Percentiles rank a stretch among this genome's conserved stretches.
These are phyloP conservation scores for Neoascochyta sp. DNA, from an alignment of 2,329 filamentous ascomycete species.

Conservation along the genomic window DNA sequence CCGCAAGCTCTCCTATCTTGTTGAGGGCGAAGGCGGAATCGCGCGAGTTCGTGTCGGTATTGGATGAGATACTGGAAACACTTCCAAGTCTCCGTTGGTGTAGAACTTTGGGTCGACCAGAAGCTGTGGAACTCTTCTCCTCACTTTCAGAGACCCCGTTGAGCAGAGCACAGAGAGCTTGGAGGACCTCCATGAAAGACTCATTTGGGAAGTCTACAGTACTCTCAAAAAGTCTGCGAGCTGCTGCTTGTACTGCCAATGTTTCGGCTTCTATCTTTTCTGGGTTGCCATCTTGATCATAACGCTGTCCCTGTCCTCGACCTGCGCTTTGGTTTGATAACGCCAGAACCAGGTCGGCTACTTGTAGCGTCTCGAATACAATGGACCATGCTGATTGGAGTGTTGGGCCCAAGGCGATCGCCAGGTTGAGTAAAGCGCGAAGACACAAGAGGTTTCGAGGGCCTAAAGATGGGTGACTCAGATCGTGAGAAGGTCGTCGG, in stretches of 20 bases:
- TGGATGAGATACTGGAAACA: slow-evolving; percentile 41
- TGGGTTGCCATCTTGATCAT: slow-evolving; percentile 16
- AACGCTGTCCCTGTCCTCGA: slow-evolving; percentile 13
- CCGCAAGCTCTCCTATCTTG: slow-evolving; percentile 46
- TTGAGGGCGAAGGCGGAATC: slow-evolving; percentile 49
- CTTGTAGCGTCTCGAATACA: slow-evolving; percentile 84
- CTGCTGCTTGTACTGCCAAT: slow-evolving; percentile 82
- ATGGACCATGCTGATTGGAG: slow-evolving; percentile 84
- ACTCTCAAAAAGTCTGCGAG: slow-evolving; percentile 82
- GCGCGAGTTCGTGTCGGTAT: slow-evolving; percentile 39
- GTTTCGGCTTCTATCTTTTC: slow-evolving; percentile 67
- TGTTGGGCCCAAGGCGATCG: slow-evolving; percentile 88
- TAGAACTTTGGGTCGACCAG: slow-evolving; percentile 25
- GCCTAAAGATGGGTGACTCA: slow-evolving; percentile 56
- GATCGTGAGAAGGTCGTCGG: slow-evolving; percentile 56
- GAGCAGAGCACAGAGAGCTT: slow-evolving; percentile 70
- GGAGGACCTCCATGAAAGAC: slow-evolving; percentile 73
- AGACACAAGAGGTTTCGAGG: slow-evolving; percentile 88
- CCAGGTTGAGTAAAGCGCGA: slow-evolving; percentile 86
- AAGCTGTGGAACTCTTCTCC: slow-evolving; percentile 19
- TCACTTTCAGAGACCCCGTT: slow-evolving; percentile 31
- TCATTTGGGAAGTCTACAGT: slow-evolving; percentile 85
- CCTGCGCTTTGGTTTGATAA: slow-evolving; percentile 28
- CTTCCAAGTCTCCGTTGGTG: slow-evolving; percentile 43
- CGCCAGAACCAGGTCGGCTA: slow-evolving; percentile 81